Base-by-base conservation (phyloP, 1,284 basidiomycete genomes). In the Stereum hirsutum region DNA sequence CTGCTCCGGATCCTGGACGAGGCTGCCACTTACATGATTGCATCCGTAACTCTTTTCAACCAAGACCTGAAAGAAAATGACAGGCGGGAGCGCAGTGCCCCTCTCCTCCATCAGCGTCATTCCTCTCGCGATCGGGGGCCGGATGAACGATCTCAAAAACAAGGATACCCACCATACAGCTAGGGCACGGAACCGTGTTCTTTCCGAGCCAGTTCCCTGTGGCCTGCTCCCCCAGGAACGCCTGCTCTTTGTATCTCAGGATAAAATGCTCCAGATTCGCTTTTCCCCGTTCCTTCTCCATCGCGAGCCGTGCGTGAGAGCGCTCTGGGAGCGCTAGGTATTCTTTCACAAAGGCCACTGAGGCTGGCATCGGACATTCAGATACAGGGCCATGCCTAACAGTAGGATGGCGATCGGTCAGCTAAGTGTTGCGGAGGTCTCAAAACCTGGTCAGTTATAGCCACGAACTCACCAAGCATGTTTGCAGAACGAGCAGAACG, bases 41-140 rank as follows among this genome's bases (percentile, higher is more conserved):
- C 85, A 89, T 1, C 87, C 85, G 41, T 70, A 51, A 15, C 69
- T 75, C 62, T 89, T 89, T 60, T 89, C 78, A n/a, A 89, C 77
- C 46, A 69, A 64, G 11, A 84, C 66, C 5, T 65, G 52, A 58
- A n/a, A n/a, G n/a, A n/a, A n/a, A n/a, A n/a, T n/a, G n/a, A n/a
- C n/a, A n/a, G n/a, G n/a, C n/a, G n/a, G n/a, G n/a, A n/a, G n/a
- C n/a, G n/a, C n/a, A n/a, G n/a, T n/a, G n/a, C n/a, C n/a, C n/a
- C n/a, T n/a, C n/a, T n/a, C n/a, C n/a, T n/a, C n/a, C n/a, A n/a
- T n/a, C n/a, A n/a, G n/a, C n/a, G n/a, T n/a, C n/a, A n/a, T n/a
- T n/a, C n/a, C n/a, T n/a, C n/a, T n/a, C n/a, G n/a, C n/a, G n/a
- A n/a, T n/a, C n/a, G n/a, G n/a, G n/a, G n/a, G n/a, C n/a, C n/a